These are phyloP conservation scores for Lentinula edodes DNA, from an alignment of 768 basidiomycete genomes.

Conservation along the genomic window DNA sequence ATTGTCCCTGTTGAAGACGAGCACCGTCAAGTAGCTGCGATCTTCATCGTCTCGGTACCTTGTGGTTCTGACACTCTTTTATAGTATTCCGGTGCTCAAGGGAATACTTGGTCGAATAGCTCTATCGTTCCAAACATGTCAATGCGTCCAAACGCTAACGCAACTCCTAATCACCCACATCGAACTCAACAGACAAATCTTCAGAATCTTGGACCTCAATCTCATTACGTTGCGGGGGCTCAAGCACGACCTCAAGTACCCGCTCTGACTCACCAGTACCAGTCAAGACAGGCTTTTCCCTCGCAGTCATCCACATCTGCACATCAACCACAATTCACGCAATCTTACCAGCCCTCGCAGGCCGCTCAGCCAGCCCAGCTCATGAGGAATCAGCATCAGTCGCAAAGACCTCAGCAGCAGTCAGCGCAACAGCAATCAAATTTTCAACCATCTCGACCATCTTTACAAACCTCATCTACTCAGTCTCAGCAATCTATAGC, in stretches of 20 bases:
- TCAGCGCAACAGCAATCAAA: not conserved
- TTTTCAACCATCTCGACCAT: not conserved
- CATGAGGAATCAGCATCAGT: not conserved
- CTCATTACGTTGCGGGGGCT: not conserved
- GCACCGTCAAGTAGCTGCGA: not conserved
- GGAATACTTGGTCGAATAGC: not conserved
- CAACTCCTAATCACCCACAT: not conserved
- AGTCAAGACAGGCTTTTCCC: not conserved
- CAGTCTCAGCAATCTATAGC: not conserved
- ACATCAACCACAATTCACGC: not conserved
- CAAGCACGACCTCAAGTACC: not conserved
- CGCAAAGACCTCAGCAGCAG: not conserved
- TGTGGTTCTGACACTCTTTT: not conserved
- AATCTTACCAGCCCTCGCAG: not conserved
- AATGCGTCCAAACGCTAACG: not conserved
- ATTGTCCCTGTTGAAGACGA: not conserved
- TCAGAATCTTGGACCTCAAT: not conserved
- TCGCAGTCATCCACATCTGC: not conserved
- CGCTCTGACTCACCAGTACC: not conserved
- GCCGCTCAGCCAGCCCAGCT: not conserved
- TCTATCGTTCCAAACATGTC: not conserved
- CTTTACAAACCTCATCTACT: not conserved
- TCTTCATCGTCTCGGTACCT: not conserved
- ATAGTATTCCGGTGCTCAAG: not conserved
- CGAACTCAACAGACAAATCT: not conserved